Percentiles rank a stretch among this genome's conserved stretches.
phyloP scores from a whole-genome alignment of 139 green algal species.

The Raphidocelis subcapitata region DNA sequence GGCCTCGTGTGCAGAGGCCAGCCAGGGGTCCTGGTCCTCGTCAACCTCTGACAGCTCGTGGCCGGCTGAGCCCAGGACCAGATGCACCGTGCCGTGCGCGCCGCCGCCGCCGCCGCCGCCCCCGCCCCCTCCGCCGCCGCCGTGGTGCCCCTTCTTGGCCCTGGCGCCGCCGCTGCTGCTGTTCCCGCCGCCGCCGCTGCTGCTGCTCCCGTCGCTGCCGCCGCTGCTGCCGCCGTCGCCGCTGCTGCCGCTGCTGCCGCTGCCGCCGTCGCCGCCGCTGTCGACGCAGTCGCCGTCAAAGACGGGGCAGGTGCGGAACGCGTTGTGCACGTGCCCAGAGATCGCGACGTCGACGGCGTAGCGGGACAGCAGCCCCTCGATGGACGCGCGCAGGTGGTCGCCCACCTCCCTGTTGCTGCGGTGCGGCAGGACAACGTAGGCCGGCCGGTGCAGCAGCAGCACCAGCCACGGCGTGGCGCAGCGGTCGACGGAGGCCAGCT shows the following conservation, averaged over 20 bases:
- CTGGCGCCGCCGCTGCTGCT: not conserved
- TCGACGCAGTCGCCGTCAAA: not conserved
- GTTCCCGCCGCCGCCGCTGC: not conserved
- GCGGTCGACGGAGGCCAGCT: slow-evolving; percentile 70
- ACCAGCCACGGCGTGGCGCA: slow-evolving; percentile 75
- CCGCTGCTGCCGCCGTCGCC: too few species aligned
- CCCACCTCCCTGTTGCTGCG: slow-evolving; percentile 70
- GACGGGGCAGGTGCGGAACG: slow-evolving; percentile 69
- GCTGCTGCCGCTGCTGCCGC: not conserved
- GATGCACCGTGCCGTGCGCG: slow-evolving; percentile 51
- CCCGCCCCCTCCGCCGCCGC: not conserved
- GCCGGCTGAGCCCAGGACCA: slow-evolving; percentile 58
- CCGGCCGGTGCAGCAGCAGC: slow-evolving; percentile 71
- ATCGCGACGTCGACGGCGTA: slow-evolving; percentile 68
- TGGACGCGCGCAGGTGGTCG: slow-evolving; percentile 52
- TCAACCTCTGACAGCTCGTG: slow-evolving; percentile 53
- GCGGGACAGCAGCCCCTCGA: slow-evolving; percentile 62
- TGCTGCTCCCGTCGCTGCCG: not conserved
- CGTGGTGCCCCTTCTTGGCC: not conserved
- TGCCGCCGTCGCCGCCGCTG: not conserved
- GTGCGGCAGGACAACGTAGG: slow-evolving; percentile 83
- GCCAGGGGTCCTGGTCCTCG: slow-evolving; percentile 57
- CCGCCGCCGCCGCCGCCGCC: slow-evolving; percentile 30
- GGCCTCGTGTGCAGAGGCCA: slow-evolving; percentile 18
- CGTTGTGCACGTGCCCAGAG: slow-evolving; percentile 71